Conservation (phyloP, 1,284 basidiomycete species). For the Amylostereum areolatum region DNA sequence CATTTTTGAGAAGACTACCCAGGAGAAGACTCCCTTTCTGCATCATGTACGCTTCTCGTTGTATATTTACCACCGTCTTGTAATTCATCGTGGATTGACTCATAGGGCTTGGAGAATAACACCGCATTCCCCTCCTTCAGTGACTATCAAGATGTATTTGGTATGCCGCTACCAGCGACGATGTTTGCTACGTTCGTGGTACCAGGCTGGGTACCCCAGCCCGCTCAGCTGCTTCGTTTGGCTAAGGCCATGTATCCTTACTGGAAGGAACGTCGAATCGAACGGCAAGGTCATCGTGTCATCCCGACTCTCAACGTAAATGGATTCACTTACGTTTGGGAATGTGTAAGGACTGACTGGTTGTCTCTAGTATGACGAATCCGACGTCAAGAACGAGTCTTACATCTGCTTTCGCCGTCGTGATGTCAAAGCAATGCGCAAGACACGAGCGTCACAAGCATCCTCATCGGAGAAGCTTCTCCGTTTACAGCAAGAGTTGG, state of each 20-base stretch:
- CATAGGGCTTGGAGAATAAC: constrained; percentile 54
- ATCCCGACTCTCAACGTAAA: constrained; percentile 77
- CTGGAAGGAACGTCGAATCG: constrained; percentile 74
- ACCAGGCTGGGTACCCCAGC: constrained; percentile 56
- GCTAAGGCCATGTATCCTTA: constrained; percentile 72
- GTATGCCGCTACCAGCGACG: constrained; percentile 45
- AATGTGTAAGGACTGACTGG: background rate
- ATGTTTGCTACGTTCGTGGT: constrained; percentile 59
- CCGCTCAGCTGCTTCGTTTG: constrained; percentile 51
- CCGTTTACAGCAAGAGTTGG: constrained; percentile 75
- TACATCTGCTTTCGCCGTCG: constrained; percentile 98
- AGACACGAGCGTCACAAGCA: constrained; percentile 88
- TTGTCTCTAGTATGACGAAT: constrained; percentile 73
- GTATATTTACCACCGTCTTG: background rate
- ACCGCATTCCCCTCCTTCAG: constrained; percentile 73
- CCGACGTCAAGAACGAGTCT: constrained; percentile 86
- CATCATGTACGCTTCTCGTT: constrained; percentile 64
- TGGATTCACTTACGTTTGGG: constrained; percentile 6
- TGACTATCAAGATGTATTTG: constrained; percentile 74
- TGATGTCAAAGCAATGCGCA: constrained; percentile 91
- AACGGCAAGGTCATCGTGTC: constrained; percentile 72
- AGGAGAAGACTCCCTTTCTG: constrained; percentile 87
- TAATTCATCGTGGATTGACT: constrained; percentile 1
- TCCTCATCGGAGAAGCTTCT: constrained; percentile 85
- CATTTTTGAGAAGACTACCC: constrained; percentile 86